Conservation (phyloP, 164 flowering plant genomes). For the Chimonanthus salicifolius region DNA sequence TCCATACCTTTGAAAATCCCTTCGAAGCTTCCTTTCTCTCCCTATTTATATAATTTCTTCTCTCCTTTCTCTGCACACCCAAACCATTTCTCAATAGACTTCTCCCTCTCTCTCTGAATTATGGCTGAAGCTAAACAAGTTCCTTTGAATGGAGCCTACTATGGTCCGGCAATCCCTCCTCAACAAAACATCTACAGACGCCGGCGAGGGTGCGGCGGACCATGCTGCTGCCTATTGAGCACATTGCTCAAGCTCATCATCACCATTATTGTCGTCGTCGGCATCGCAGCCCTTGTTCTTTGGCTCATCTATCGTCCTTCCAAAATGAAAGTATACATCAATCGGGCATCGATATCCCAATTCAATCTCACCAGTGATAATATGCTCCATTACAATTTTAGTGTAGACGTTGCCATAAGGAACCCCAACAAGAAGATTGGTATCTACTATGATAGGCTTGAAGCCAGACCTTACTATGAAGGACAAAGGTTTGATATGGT, state of each 20-base stretch:
- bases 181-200: background rate
- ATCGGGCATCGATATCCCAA: background rate
- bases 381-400: constrained; percentile 54
- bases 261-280: background rate
- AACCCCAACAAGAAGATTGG: constrained; percentile 75
- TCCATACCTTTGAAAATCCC: too few species aligned
- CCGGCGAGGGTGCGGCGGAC: background rate
- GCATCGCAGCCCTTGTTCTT: background rate
- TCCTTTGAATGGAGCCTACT: background rate
- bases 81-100: too few species aligned
- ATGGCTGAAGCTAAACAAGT: background rate
- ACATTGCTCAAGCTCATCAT: background rate
- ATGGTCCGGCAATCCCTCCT: background rate
- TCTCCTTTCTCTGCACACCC: too few species aligned
- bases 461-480: constrained; percentile 44
- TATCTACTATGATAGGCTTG: constrained; percentile 60
- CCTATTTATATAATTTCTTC: too few species aligned
- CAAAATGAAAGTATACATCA: background rate
- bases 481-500: constrained; percentile 34
- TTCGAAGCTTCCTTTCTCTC: too few species aligned
- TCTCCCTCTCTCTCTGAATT: background rate
- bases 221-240: background rate
- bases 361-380: constrained; percentile 22
- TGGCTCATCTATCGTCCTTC: background rate
- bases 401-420: constrained; percentile 39